These are phyloP conservation scores for Haberlea rhodopensis DNA, from an alignment of 257 asterid genomes.

Conservation along the genomic window DNA sequence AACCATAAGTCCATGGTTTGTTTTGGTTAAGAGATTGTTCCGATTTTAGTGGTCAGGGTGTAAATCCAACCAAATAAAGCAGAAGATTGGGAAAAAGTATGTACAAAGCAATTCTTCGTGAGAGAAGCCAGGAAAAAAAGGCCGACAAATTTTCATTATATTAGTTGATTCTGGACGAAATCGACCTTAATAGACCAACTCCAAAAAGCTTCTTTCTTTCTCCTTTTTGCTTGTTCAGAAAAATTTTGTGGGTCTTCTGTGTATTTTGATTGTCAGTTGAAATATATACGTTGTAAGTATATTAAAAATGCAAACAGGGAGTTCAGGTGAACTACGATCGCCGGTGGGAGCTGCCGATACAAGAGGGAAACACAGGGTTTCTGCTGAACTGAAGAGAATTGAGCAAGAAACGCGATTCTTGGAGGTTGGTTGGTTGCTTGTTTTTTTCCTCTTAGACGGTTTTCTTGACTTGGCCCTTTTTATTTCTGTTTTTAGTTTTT, in stretches of 20 bases:
- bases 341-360: constrained; percentile 54
- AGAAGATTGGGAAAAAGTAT: no score
- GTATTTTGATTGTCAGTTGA: not conserved
- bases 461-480: constrained; percentile 5
- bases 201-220: constrained; percentile 24
- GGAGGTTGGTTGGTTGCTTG: constrained; percentile 82
- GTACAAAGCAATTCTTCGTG: no score
- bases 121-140: no score
- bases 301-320: constrained; percentile 56
- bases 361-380: constrained; percentile 86
- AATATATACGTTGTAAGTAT: not conserved
- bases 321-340: constrained; percentile 59
- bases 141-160: no score
- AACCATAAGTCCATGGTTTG: no score
- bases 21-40: no score
- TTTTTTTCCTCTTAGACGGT: constrained; percentile 11
- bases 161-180: no score
- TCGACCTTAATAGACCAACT: no score
- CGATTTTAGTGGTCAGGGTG: no score
- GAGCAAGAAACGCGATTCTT: constrained; percentile 92
- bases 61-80: no score
- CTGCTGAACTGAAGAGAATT: constrained; percentile 89
- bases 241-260: constrained; percentile 20
- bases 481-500: constrained; percentile 11
- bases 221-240: constrained; percentile 7